Base-by-base conservation (phyloP, 345 rosid species). In the Eucalyptus curtisii region DNA sequence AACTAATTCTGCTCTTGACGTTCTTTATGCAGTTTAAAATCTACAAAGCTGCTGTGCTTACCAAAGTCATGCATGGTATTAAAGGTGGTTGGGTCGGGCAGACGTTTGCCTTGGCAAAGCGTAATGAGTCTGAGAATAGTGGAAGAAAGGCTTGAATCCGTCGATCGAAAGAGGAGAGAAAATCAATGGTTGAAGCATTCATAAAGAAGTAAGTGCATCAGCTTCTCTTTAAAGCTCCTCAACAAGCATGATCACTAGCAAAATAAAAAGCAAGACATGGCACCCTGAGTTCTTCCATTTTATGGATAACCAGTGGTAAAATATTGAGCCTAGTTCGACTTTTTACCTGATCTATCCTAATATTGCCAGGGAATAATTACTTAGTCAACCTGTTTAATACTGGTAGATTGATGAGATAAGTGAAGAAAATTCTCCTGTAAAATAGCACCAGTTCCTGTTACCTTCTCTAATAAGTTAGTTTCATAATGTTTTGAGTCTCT, bases 81-180 rank as follows among this genome's bases (percentile, higher is more conserved):
- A 97, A 95, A 92, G 93, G 95, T 91, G 92, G 87, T 87, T 95
- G 94, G 96, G 94, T 87, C 33, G 97, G 98, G 91, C 95, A 93
- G 90, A 92, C 97, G 79, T 96, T 92, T 93, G 99, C 99, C 81
- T 88, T 95, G 84, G 94, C 99, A 25, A 98, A 95, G 92, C 71
- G 89, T 88, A 93, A 93, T 91, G 99, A 94, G 53, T 95, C 95
- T 81, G 94, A 91, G 49, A 93, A 95, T 79, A 94, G 92, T 8
- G 97, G 96, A 89, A 96, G 89, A 93, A 96, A 93, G 91, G 79
- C 98, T 30, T 96, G 99, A 64, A 91, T 93, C 93, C 99, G 99
- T n/a, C 96, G 95, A 45, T 95, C 99, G 13, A 98, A 96, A 94
- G 96, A 95, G 89, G 99, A 98, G 94, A 96, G 99, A 90, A 98